Evolutionary conservation across 805 yeast species (phyloP), one percentile per base, ranked within the genome.

Genomic region (Metschnikowia peoriensis): DNA sequence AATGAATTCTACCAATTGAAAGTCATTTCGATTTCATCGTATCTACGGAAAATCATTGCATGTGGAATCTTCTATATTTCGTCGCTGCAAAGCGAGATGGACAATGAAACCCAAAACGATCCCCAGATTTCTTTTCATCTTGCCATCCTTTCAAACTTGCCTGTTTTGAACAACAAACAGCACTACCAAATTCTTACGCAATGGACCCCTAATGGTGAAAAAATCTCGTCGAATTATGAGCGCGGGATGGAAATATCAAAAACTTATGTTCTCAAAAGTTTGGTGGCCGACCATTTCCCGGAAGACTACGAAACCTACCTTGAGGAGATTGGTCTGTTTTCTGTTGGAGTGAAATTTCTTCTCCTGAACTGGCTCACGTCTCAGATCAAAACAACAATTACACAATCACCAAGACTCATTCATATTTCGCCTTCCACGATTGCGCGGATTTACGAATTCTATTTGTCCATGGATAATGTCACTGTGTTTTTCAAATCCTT

Each of bases 11-110:
- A 76, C 46, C 78, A 76, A 41, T 58, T 76, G 49, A 78, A 78
- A 44, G 66, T 86, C 27, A 75, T 87, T 27, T 68, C 81, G 2
- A 73, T 84, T 14, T 82, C 87, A 1, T 78, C 87, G 1, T 93
- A 93, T 62, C 75, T 92, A 52, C 74, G 97, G 61, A 82, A 85
- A 59, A 71, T 92, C 38, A 91, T 93, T 43, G 89, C 97, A 9
- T 84, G 94, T 0, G 99, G 97, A 5, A 75, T 90, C 0, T 81
- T 92, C 44, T 89, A 88, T 66, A 67, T 83, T 11, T 56, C 65
- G 3, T 70, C 75, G 3, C 76, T 81, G 7, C 80, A 61, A 32
- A 55, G 56, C 9, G 60, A 62, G 2, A 51, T 34, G 11, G 28
- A 42, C 7, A 28, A 47, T 1, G 49, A 46, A 38, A n/a, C 27